Evolutionary conservation across 2,329 filamentous ascomycete genomes (phyloP).

Genomic region (Orbilia oligospora): DNA sequence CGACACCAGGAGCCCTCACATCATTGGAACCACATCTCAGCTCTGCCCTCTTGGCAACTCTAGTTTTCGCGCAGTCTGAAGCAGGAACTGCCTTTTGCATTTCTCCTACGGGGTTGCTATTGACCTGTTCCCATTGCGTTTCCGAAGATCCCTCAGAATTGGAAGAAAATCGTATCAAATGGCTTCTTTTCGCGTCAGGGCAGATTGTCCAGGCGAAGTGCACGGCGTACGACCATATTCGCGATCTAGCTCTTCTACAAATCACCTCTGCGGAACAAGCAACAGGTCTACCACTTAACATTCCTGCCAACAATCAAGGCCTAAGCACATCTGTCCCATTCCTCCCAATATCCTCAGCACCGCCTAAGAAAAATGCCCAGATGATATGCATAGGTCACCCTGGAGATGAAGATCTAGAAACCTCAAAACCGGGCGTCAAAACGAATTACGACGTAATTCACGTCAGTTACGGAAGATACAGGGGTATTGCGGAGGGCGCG

Average conservation of each 20-base stretch:
- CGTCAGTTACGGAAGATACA: conserved; percentile 68
- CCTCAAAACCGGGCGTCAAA: conserved; percentile 64
- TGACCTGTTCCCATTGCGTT: conserved; percentile 72
- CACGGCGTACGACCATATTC: conserved; percentile 67
- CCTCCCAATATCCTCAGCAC: conserved; percentile 9
- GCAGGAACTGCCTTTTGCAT: conserved; percentile 72
- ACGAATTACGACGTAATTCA: conserved; percentile 70
- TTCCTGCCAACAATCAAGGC: not conserved
- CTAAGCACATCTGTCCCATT: conserved; percentile 20
- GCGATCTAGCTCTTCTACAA: conserved; percentile 70
- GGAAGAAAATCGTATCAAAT: conserved; percentile 65
- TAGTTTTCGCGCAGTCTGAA: conserved; percentile 71
- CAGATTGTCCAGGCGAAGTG: conserved; percentile 67
- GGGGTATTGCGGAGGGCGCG: conserved; percentile 67
- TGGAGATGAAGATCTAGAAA: conserved; percentile 69
- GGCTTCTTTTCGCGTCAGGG: conserved; percentile 69
- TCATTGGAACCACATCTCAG: conserved; percentile 9
- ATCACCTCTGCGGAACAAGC: conserved; percentile 66
- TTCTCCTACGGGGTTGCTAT: conserved; percentile 68
- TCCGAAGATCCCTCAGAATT: conserved; percentile 68
- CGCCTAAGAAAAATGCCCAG: conserved; percentile 57
- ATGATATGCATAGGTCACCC: conserved; percentile 68
- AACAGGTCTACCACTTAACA: conserved; percentile 59
- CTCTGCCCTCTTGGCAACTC: conserved; percentile 64
- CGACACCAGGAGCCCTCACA: not conserved